Conservation (phyloP, 306 rosid species). For the Erythrophleum fordii region DNA sequence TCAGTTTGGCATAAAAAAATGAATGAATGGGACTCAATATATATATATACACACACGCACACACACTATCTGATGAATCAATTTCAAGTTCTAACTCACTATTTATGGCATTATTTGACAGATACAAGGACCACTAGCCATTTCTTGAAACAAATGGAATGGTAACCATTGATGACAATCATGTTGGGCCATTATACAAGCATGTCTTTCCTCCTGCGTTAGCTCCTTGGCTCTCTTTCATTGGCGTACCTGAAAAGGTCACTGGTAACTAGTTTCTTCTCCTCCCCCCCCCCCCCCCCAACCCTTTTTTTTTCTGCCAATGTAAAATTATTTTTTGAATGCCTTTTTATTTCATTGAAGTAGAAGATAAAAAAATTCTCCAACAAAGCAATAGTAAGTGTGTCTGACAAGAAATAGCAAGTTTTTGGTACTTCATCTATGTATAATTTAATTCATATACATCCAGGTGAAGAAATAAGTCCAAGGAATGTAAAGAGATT, state of each 20-base stretch:
- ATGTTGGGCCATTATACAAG: slow-evolving; percentile 54
- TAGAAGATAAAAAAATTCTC: not conserved
- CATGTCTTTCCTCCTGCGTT: slow-evolving; percentile 53
- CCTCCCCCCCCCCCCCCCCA: no score
- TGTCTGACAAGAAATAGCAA: not conserved
- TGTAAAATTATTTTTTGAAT: not conserved
- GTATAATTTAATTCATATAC: not conserved
- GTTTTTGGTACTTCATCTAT: not conserved
- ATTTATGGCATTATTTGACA: slow-evolving; percentile 26
- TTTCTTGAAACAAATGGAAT: slow-evolving; percentile 46
- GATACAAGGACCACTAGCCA: slow-evolving; percentile 45
- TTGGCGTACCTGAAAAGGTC: slow-evolving; percentile 42
- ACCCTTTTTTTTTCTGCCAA: no score
- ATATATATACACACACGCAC: no score
- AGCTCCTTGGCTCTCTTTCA: slow-evolving; percentile 50
- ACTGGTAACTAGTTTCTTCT: not conserved
- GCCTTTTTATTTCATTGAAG: not conserved
- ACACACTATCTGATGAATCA: not conserved
- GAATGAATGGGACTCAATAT: no score
- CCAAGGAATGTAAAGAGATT: not conserved
- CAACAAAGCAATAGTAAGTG: not conserved
- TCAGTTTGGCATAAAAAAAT: no score
- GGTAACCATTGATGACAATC: slow-evolving; percentile 44
- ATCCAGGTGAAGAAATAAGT: not conserved
- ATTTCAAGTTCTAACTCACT: not conserved